A percentile compares a stretch with the other conserved stretches of the same genome.
These are phyloP conservation scores for Eimeria praecox DNA, from an alignment of 169 alveolate species.

Conservation along the genomic window DNA sequence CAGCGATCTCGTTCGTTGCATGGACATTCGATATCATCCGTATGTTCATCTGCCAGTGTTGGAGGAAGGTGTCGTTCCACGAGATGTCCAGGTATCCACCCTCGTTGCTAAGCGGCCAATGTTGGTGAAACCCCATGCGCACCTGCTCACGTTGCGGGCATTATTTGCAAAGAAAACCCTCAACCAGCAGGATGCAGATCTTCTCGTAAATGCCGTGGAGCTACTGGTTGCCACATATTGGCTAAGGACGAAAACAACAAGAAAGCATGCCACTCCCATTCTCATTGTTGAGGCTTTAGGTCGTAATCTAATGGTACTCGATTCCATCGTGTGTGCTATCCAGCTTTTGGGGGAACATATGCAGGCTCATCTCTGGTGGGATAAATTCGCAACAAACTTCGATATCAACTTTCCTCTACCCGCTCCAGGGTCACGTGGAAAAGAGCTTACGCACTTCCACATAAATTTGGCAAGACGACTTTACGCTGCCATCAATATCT, in stretches of 20 bases:
- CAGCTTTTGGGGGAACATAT: neutral
- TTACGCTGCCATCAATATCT: neutral
- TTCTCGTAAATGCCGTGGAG: neutral
- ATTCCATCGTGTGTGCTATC: neutral
- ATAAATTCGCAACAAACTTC: constrained; percentile 2
- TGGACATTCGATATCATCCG: neutral
- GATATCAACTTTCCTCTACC: neutral
- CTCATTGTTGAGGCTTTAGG: neutral
- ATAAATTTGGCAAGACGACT: neutral
- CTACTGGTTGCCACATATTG: neutral
- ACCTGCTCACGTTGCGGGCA: neutral
- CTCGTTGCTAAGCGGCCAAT: neutral
- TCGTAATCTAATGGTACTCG: neutral
- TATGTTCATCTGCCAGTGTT: neutral
- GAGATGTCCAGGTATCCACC: neutral
- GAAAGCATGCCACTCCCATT: neutral
- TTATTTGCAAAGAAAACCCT: neutral
- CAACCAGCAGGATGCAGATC: neutral
- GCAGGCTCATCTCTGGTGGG: neutral
- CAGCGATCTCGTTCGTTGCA: neutral
- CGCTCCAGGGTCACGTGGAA: neutral
- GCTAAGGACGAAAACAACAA: neutral
- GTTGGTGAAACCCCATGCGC: neutral
- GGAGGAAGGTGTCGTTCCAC: neutral
- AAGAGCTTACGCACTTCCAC: neutral